Base-by-base conservation (phyloP, 495 filamentous ascomycete species). In the Hypoxylon intermedium region DNA sequence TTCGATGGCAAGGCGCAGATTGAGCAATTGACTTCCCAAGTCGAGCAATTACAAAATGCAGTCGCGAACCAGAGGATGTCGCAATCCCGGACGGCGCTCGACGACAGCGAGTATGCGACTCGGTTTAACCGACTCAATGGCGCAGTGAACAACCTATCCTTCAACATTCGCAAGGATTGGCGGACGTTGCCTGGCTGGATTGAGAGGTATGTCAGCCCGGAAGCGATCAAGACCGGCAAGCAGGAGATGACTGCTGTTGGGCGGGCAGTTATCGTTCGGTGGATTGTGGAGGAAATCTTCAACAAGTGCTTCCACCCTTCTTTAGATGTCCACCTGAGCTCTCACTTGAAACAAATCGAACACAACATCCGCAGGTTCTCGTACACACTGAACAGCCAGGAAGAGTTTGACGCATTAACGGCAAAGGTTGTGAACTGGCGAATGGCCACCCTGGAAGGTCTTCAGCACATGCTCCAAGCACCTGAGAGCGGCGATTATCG, bases 241-340 rank as follows among this genome's bases (percentile, higher is more conserved):
- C 91, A 96, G 71, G 94, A 98, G 68, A 98, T 98, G 94, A 97
- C 91, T 5, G 91, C 90, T 4, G 87, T 96, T 18, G 94, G 94
- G n/a, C 85, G 93, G 21, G 92, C 95, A 5, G 84, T 90, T 41
- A 93, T 98, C 56, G 88, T 90, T 23, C 83, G 86, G 51, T 98
- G 94, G 91, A 78, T 98, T 12, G 87, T 92, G 16, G 90, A 98
- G 12, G 92, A 98, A 68, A 82, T 97, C 19, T 91, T 98, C 71
- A 87, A 95, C 67, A 84, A 85, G 38, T 89, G 89, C 74, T 98
- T 98, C 76, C 95, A 98, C 65, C 94, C 94, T 0, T 86, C 85
- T 2, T 76, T 98, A 9, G 91, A 97, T 15, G 76, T 82, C 2
- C 79, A 76, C 26, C 80, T 98, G 11, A 95, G 90, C 60, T 73